Evolutionary conservation across 2,329 filamentous ascomycete species (phyloP).

Genomic region (Aspergillus texensis): DNA sequence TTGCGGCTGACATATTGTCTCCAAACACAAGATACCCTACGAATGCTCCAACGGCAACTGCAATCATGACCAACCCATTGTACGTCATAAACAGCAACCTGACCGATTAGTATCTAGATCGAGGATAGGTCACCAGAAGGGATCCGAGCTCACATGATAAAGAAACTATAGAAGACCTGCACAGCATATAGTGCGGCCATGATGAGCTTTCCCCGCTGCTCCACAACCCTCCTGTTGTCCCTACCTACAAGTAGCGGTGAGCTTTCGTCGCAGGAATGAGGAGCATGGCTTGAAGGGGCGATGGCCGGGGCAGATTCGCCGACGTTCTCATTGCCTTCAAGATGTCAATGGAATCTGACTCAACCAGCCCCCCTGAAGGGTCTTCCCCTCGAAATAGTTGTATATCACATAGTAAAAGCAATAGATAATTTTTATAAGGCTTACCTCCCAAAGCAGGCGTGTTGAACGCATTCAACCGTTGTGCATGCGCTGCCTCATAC

Average conservation of each 20-base stretch:
- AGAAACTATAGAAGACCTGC: conserved; percentile 98
- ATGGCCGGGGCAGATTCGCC: conserved; percentile 32
- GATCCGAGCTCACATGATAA: conserved; percentile 82
- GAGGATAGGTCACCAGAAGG: neutral
- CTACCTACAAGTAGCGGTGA: conserved; percentile 78
- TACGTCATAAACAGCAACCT: conserved; percentile 99
- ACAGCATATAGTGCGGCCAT: conserved; percentile 84
- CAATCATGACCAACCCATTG: conserved; percentile 96
- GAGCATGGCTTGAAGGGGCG: conserved; percentile 21
- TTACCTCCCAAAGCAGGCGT: conserved; percentile 33
- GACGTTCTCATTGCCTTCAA: conserved; percentile 40
- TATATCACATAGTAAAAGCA: conserved; percentile 17
- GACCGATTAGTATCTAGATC: conserved; percentile 9
- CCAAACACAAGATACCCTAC: conserved; percentile 85
- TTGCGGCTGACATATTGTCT: conserved; percentile 68
- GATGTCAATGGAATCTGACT: conserved; percentile 22
- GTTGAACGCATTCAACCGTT: conserved; percentile 53
- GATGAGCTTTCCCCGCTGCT: conserved; percentile 71
- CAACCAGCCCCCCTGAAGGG: conserved; percentile 7
- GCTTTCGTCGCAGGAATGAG: conserved; percentile 54
- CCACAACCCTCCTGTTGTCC: conserved; percentile 59
- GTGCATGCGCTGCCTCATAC: conserved; percentile 67
- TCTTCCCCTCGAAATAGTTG: conserved; percentile 8
- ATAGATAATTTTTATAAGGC: conserved; percentile 14
- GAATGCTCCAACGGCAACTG: conserved; percentile 85